Conservation (phyloP, 176 grass and related monocot species). For the Typha latifolia region DNA sequence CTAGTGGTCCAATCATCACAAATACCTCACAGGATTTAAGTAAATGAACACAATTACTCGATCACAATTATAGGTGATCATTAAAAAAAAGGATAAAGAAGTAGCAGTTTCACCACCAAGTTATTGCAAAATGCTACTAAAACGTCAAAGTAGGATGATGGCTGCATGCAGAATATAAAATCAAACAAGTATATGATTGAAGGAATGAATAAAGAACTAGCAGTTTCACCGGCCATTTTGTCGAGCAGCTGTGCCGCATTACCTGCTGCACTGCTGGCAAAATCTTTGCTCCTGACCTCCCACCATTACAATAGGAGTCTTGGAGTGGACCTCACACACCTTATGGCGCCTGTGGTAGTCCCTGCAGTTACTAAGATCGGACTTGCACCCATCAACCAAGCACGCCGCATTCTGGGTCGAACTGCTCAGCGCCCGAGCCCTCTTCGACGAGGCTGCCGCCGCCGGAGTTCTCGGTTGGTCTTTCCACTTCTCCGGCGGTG, state of each 20-base stretch:
- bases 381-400: constrained; percentile 59
- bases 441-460: constrained; percentile 9
- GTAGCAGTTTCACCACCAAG: neutral
- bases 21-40: no score
- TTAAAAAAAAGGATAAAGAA: neutral
- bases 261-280: constrained; percentile 97
- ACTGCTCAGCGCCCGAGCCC: constrained; percentile 17
- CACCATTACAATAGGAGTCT: constrained; percentile 65
- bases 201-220: no score
- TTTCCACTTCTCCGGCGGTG: constrained; percentile 16
- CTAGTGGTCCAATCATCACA: no score
- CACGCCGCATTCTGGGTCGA: constrained; percentile 25
- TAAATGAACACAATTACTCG: no score
- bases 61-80: no score
- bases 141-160: no score
- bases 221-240: no score
- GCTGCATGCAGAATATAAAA: no score
- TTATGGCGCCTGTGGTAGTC: constrained; percentile 84
- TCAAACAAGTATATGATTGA: no score
- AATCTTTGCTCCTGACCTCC: constrained; percentile 65
- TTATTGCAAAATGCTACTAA: neutral
- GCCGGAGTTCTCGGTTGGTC: constrained; percentile 2
- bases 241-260: constrained; percentile 1
- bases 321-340: constrained; percentile 85
- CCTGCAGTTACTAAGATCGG: constrained; percentile 65